phyloP scores from a whole-genome alignment of 176 grass and related monocot genomes.

The Triticum urartu region DNA sequence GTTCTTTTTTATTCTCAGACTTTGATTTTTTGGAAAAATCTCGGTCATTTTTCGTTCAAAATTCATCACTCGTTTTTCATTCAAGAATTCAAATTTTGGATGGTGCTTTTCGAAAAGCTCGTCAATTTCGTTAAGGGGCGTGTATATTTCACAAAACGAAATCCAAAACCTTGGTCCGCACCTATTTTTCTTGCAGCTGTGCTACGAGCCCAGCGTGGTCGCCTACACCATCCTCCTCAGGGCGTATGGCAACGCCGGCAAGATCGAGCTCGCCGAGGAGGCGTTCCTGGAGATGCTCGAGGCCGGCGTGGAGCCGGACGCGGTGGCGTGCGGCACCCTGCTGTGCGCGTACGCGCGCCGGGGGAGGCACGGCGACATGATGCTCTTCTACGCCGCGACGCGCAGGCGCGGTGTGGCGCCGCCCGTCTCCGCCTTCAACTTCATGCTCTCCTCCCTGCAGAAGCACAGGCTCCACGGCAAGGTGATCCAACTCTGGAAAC shows the following conservation, averaged over 20 bases:
- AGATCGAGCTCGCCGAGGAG: constrained; percentile 77
- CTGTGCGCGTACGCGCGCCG: constrained; percentile 85
- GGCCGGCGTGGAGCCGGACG: constrained; percentile 71
- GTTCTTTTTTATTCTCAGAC: too few relatives aligned
- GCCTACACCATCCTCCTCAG: constrained; percentile 86
- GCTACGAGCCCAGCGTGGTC: constrained; percentile 83
- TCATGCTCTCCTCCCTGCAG: constrained; percentile 94
- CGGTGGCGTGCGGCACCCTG: constrained; percentile 87
- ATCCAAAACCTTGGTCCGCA: too few relatives aligned
- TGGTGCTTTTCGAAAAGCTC: too few relatives aligned
- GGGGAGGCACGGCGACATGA: constrained; percentile 76
- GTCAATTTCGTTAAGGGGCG: too few relatives aligned
- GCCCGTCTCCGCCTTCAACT: constrained; percentile 70
- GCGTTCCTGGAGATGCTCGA: constrained; percentile 95
- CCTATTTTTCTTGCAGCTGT: constrained; percentile 46
- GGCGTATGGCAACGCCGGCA: constrained; percentile 63
- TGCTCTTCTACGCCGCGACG: constrained; percentile 70
- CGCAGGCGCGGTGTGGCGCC: constrained; percentile 56
- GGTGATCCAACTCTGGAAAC: constrained; percentile 73
- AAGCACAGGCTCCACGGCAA: constrained; percentile 79
- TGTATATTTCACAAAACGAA: too few relatives aligned
- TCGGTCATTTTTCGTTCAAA: too few relatives aligned
- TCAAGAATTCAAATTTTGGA: too few relatives aligned
- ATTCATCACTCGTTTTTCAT: too few relatives aligned
- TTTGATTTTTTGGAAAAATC: too few relatives aligned